A percentile compares a stretch with the other conserved stretches of the same genome.
These are phyloP conservation scores for Didymella segeticola DNA, from an alignment of 2,329 filamentous ascomycete species.

Conservation along the genomic window DNA sequence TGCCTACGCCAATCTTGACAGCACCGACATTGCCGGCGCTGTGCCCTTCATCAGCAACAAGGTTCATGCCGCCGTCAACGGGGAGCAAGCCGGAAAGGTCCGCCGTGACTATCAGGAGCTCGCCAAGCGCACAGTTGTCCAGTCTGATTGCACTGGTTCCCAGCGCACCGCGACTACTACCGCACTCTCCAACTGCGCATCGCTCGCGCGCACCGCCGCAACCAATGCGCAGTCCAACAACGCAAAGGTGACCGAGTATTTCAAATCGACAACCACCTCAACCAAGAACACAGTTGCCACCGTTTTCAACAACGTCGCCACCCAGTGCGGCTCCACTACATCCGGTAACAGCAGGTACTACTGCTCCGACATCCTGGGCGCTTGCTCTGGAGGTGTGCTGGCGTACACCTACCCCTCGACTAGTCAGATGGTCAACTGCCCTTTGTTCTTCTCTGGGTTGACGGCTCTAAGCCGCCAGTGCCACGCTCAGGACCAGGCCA, in stretches of 20 bases:
- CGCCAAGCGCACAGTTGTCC: conserved; percentile 59
- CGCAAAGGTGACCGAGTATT: conserved; percentile 65
- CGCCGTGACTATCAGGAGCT: conserved; percentile 54
- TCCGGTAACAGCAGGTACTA: conserved; percentile 60
- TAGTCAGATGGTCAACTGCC: conserved; percentile 66
- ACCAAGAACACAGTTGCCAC: conserved; percentile 58
- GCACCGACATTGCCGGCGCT: conserved; percentile 55
- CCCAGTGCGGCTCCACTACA: conserved; percentile 60
- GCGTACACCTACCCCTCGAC: conserved; percentile 64
- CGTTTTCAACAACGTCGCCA: conserved; percentile 60
- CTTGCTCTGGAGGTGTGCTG: conserved; percentile 59
- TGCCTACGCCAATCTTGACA: conserved; percentile 60
- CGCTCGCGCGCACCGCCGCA: conserved; percentile 60
- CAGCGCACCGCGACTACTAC: conserved; percentile 53
- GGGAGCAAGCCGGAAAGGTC: conserved; percentile 58
- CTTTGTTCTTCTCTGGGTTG: conserved; percentile 62
- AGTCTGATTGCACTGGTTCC: conserved; percentile 62
- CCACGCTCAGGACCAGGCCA: conserved; percentile 68
- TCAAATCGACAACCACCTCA: conserved; percentile 61
- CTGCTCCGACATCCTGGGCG: conserved; percentile 62
- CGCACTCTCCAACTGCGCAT: conserved; percentile 61
- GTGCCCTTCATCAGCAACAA: conserved; percentile 65
- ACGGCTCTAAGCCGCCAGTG: conserved; percentile 58
- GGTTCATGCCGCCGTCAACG: conserved; percentile 63
- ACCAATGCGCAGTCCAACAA: conserved; percentile 58